Evolutionary conservation across 169 alveolate species (phyloP).

Genomic region (Eimeria necatrix): DNA sequence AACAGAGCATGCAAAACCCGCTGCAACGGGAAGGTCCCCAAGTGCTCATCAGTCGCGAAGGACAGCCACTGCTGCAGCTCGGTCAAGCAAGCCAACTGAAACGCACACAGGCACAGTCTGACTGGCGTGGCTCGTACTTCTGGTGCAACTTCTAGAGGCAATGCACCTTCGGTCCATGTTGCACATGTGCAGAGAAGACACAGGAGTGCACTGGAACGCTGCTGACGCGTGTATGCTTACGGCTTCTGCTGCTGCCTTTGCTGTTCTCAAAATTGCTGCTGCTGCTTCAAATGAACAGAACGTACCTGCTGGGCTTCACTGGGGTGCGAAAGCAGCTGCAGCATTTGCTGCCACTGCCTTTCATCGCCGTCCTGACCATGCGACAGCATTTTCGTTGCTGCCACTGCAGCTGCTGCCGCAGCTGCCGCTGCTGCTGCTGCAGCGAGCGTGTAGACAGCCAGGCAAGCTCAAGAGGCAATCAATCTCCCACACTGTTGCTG

Average conservation of each 20-base stretch:
- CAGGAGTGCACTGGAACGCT: not conserved
- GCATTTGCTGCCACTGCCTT: slow-evolving; percentile 67
- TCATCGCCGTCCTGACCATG: slow-evolving; percentile 14
- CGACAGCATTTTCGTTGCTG: not conserved
- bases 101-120: not conserved
- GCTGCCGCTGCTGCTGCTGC: slow-evolving; percentile 43
- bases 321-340: slow-evolving; percentile 66
- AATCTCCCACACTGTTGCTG: slow-evolving; percentile 23
- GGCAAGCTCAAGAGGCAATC: not conserved
- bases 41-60: slow-evolving; percentile 72
- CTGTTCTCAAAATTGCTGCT: not conserved
- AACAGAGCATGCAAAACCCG: slow-evolving; percentile 69
- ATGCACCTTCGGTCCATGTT: no score
- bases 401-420: slow-evolving; percentile 19
- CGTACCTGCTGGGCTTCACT: slow-evolving; percentile 61
- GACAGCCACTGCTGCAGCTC: slow-evolving; percentile 80
- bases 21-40: slow-evolving; percentile 78
- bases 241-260: not conserved
- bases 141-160: not conserved
- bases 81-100: slow-evolving; percentile 75
- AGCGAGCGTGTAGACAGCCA: not conserved
- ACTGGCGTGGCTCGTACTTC: not conserved
- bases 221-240: not conserved
- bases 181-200: no score
- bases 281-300: not conserved